Base-by-base conservation (phyloP, 441 rosid genomes). In the Kokia cookei region DNA sequence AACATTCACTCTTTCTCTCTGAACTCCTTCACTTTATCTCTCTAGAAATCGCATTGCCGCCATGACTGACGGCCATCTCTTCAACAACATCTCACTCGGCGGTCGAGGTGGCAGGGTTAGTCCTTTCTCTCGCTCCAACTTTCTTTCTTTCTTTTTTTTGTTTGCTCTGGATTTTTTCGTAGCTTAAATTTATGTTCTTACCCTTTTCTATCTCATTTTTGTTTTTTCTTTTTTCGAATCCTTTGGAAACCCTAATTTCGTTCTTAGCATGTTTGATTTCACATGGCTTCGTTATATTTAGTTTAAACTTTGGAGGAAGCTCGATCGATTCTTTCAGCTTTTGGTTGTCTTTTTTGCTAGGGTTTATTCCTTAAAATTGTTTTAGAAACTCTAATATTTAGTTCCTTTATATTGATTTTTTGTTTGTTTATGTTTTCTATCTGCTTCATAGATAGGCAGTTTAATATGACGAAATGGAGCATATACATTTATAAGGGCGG, bases 81-180 rank as follows among this genome's bases (percentile, higher is more conserved):
- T 65, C 70, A 65, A 65, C 13, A 65, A 65, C 13, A 65, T 65
- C 37, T 65, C 55, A 37, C 70, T 65, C 35, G 54, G 70, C 19
- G 70, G 70, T 19, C 54, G 70, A 65, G 70, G 70, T 2, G 70
- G 70, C 54, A 45, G 19, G 37, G 70, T 65, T 15, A 65, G 54
- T 42, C 32, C 65, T 7, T 2, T 14, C 12, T 13, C 54, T 45
- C 19, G 35, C 15, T 65, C 19, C 17, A 65, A 43, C 42, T 32
- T n/a, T 15, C 15, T 45, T 42, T 42, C 59, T n/a, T 15, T 59
- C n/a, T 17, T 14, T 43, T 43, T 13, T 43, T 13, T 2, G 19
- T 7, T 15, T 45, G 6, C 27, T 45, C 54, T 45, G 11, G 11
- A 22, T 11, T 35, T 15, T 7, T 62, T 29, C 40, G 47, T 35